Evolutionary conservation across 805 yeast genomes (phyloP).

Genomic region (Citeromyces nyonsensis): DNA sequence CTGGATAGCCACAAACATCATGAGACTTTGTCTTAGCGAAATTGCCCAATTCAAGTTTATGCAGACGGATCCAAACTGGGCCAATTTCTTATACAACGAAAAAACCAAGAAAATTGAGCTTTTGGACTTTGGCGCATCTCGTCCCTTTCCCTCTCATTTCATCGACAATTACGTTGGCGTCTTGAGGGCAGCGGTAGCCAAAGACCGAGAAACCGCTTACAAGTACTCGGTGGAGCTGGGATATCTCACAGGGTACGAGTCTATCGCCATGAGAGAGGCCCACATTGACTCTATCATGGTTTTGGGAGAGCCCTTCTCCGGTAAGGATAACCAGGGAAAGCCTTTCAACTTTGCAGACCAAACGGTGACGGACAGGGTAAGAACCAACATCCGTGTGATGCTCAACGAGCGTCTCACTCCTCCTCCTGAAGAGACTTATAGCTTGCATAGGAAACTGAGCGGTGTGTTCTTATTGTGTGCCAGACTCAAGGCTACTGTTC

Average conservation of each 20-base stretch:
- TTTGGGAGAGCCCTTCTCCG: constrained; percentile 82
- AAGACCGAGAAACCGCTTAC: constrained; percentile 51
- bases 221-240: constrained; percentile 62
- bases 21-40: constrained; percentile 78
- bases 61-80: constrained; percentile 99
- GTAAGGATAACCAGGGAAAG: constrained; percentile 26
- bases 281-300: constrained; percentile 85
- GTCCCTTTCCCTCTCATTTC: constrained; percentile 60
- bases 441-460: constrained; percentile 88
- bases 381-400: constrained; percentile 81
- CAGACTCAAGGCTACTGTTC: constrained; percentile 67
- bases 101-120: constrained; percentile 64
- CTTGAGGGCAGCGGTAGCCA: constrained; percentile 57
- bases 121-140: constrained; percentile 90
- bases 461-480: constrained; percentile 91
- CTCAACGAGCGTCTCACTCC: constrained; percentile 83
- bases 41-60: constrained; percentile 75
- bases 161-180: constrained; percentile 53
- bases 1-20: constrained; percentile 72
- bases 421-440: constrained; percentile 96
- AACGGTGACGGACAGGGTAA: constrained; percentile 87
- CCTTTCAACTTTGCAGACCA: constrained; percentile 66
- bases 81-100: constrained; percentile 78
- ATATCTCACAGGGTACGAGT: constrained; percentile 82
- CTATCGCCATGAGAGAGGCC: constrained; percentile 76